Evolutionary conservation across 2,329 filamentous ascomycete genomes (phyloP).

Genomic region (Magnaporthiopsis incrustans): DNA sequence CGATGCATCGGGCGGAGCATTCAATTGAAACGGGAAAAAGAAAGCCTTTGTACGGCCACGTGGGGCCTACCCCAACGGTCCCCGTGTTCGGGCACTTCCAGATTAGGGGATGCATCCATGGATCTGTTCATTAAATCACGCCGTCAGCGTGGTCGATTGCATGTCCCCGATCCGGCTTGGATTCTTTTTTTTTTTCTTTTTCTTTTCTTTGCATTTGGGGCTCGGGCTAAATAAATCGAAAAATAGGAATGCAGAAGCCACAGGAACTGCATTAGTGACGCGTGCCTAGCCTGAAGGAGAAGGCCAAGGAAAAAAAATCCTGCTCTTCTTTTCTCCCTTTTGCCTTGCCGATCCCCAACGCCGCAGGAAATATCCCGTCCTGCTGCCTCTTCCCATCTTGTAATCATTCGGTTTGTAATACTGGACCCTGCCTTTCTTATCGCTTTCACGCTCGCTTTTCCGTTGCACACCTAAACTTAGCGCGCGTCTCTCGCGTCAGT

Average conservation of each 20-base stretch:
- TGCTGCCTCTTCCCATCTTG: not conserved
- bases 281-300: not conserved
- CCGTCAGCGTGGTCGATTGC: not conserved
- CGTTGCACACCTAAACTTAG: not conserved
- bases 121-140: not conserved
- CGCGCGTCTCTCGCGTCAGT: not conserved
- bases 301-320: not conserved
- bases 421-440: not conserved
- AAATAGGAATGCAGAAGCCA: not conserved
- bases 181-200: not conserved
- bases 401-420: not conserved
- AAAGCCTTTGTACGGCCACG: not conserved
- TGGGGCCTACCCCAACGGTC: not conserved
- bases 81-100: not conserved
- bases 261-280: not conserved
- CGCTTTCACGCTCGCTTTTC: not conserved
- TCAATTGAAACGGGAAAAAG: not conserved
- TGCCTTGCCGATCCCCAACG: not conserved
- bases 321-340: not conserved
- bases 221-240: not conserved
- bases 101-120: not conserved
- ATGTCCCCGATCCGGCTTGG: not conserved
- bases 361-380: not conserved
- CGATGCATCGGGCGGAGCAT: not conserved
- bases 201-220: no score